These are phyloP conservation scores for Aegilops speltoides DNA, from an alignment of 176 grass and related monocot genomes.

Conservation along the genomic window DNA sequence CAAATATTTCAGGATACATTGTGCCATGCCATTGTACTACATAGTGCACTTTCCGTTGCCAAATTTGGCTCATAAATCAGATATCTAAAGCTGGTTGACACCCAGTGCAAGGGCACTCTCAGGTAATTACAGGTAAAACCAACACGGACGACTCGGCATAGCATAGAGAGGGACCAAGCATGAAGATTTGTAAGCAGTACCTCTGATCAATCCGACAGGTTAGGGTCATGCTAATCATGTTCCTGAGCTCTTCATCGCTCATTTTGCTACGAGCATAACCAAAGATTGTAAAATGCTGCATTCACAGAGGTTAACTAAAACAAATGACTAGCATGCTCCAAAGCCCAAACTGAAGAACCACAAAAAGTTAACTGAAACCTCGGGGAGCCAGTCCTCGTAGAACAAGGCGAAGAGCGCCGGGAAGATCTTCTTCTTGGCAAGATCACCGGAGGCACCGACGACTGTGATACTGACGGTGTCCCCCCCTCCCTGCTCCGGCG, in stretches of 20 bases:
- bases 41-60: not conserved
- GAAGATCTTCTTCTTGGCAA: slow-evolving; percentile 97
- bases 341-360: not conserved
- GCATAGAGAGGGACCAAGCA: not conserved
- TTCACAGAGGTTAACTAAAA: slow-evolving; percentile 34
- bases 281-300: slow-evolving; percentile 96
- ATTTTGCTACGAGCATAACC: slow-evolving; percentile 91
- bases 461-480: slow-evolving; percentile 83
- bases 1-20: not conserved
- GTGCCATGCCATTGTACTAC: not conserved
- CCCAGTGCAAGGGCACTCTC: not conserved
- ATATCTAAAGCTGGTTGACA: not conserved
- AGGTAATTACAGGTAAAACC: not conserved
- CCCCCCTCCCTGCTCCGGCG: slow-evolving; percentile 35
- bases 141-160: not conserved
- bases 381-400: slow-evolving; percentile 79
- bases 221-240: slow-evolving; percentile 74
- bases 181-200: slow-evolving; percentile 13
- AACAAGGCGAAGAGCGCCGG: slow-evolving; percentile 88
- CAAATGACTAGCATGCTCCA: not conserved
- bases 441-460: slow-evolving; percentile 95
- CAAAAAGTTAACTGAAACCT: slow-evolving; percentile 40
- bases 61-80: not conserved
- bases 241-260: slow-evolving; percentile 83
- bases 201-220: slow-evolving; percentile 90